Conservation (phyloP, 495 filamentous ascomycete genomes). For the Darksidea phi region DNA sequence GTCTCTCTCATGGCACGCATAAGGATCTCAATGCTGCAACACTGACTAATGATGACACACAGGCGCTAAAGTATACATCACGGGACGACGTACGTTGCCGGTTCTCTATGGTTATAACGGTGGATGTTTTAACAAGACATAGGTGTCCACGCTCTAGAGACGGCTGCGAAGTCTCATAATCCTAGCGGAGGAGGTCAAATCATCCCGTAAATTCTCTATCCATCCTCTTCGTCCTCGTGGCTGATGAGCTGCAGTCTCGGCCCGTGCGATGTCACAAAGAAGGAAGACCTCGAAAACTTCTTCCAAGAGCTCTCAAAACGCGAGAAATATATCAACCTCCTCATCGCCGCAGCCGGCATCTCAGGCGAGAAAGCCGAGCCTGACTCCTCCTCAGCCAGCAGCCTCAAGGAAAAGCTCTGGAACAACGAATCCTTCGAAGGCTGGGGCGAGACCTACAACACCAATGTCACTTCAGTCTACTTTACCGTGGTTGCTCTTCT, state of each 20-base stretch:
- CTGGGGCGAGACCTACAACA: conserved; percentile 46
- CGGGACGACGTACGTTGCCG: conserved; percentile 35
- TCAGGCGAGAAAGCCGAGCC: conserved; percentile 44
- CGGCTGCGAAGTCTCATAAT: conserved; percentile 43
- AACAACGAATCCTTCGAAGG: conserved; percentile 44
- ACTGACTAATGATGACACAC: conserved; percentile 16
- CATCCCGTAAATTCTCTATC: conserved; percentile 35
- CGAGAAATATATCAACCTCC: conserved; percentile 45
- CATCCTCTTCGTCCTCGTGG: not conserved
- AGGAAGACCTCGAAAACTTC: conserved; percentile 42
- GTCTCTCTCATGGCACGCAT: not conserved
- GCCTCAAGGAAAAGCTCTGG: conserved; percentile 46
- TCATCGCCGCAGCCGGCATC: conserved; percentile 44
- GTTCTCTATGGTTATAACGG: not conserved
- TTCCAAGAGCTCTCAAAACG: conserved; percentile 40
- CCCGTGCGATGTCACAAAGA: conserved; percentile 49
- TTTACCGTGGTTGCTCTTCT: conserved; percentile 49
- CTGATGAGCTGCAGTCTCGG: conserved; percentile 26
- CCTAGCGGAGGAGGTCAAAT: conserved; percentile 42
- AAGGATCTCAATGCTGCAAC: not conserved
- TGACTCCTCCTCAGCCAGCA: conserved; percentile 34
- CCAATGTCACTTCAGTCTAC: conserved; percentile 46
- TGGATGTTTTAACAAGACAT: not conserved
- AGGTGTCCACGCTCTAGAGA: conserved; percentile 43
- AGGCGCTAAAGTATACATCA: conserved; percentile 48